phyloP scores from a whole-genome alignment of 306 rosid species.

The Canavalia gladiata region DNA sequence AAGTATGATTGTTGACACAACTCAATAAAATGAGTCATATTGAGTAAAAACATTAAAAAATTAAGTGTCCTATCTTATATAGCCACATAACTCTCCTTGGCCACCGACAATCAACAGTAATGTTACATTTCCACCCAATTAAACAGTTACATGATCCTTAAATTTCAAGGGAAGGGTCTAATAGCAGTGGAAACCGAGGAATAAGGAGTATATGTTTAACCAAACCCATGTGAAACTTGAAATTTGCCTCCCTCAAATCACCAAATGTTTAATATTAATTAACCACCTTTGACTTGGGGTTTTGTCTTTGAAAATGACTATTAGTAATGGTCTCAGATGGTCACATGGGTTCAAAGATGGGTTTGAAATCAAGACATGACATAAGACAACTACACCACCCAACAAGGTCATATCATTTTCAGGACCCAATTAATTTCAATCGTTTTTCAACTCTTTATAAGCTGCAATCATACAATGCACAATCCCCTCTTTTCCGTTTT shows the following conservation, averaged over 20 bases:
- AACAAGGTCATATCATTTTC: conserved; percentile 35
- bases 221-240: conserved; percentile 47
- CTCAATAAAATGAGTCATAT: not conserved
- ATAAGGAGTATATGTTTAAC: conserved; percentile 9
- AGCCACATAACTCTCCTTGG: not conserved
- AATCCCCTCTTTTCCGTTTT: not conserved
- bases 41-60: not conserved
- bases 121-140: conserved; percentile 32
- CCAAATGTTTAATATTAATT: conserved; percentile 34
- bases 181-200: conserved; percentile 22
- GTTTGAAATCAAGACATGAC: conserved; percentile 36
- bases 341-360: conserved; percentile 33
- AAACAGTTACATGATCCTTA: conserved; percentile 4
- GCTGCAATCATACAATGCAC: not conserved
- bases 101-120: conserved; percentile 22
- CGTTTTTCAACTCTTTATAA: conserved; percentile 7
- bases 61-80: not conserved
- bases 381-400: conserved; percentile 47
- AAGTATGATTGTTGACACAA: not conserved
- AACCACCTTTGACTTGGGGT: conserved; percentile 55
- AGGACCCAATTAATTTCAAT: conserved; percentile 29
- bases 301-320: conserved; percentile 46
- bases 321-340: conserved; percentile 2
- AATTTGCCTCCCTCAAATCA: conserved; percentile 38
- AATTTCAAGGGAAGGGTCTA: conserved; percentile 47